Evolutionary conservation across 2,329 filamentous ascomycete genomes (phyloP).

Genomic region (Ophiocordyceps camponoti-leonardi): DNA sequence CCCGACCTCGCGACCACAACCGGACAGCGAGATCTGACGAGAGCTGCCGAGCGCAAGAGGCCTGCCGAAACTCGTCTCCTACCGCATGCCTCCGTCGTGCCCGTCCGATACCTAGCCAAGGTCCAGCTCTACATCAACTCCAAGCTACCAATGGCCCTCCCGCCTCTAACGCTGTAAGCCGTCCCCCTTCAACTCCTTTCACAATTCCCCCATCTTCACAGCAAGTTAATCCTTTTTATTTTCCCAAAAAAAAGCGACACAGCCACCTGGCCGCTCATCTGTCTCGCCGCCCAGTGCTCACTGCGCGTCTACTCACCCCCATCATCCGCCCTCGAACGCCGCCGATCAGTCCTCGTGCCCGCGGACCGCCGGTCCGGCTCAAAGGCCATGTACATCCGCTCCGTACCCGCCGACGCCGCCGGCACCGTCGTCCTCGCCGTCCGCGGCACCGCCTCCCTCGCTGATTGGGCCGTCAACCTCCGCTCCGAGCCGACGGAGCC

Average conservation of each 20-base stretch:
- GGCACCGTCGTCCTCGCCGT: constrained; percentile 73
- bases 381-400: constrained; percentile 75
- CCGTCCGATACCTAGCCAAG: constrained; percentile 52
- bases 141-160: constrained; percentile 48
- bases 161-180: constrained; percentile 47
- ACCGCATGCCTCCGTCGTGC: constrained; percentile 10
- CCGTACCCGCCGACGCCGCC: constrained; percentile 59
- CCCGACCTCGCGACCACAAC: neutral
- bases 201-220: too few species aligned
- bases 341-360: constrained; percentile 52
- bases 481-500: constrained; percentile 51
- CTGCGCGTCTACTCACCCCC: constrained; percentile 56
- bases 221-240: too few species aligned
- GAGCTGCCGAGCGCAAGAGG: neutral
- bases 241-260: neutral
- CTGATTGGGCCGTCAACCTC: constrained; percentile 78
- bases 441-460: constrained; percentile 61
- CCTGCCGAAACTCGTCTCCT: neutral
- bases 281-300: constrained; percentile 63
- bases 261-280: constrained; percentile 50
- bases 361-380: constrained; percentile 59
- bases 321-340: constrained; percentile 35
- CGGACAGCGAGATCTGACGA: neutral
- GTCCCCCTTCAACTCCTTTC: constrained; percentile 1
- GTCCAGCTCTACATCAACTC: constrained; percentile 68